Evolutionary conservation across 208 protist species (phyloP), one percentile per base, ranked within the genome.

Genomic region (Crithidia expoeki): DNA sequence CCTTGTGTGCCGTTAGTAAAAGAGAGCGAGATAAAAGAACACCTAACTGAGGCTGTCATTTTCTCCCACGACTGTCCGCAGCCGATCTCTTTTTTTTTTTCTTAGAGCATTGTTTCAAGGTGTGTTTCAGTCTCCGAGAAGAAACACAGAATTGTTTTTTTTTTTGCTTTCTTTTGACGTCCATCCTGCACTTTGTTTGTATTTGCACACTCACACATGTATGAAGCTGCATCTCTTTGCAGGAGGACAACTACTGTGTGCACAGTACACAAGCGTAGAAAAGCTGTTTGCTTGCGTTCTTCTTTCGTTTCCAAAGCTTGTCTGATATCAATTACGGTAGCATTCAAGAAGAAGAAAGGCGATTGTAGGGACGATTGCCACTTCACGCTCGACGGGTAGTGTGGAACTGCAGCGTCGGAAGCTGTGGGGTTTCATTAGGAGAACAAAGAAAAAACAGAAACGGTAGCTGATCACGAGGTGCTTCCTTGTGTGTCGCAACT

Each of bases 261-360:
- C n/a, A n/a, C n/a, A n/a, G n/a, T n/a, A n/a, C n/a, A n/a, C n/a
- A n/a, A n/a, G n/a, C n/a, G n/a, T n/a, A n/a, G 51, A 36, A 21
- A 47, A 21, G 25, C 6, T 55, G 44, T 4, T 5, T 47, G 4
- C 19, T 42, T 47, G 44, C 44, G 59, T 57, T 33, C 34, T 38
- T 57, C n/a, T 50, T 56, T 55, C 46, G n/a, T 42, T 33, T 47
- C 40, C 47, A 57, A 57, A 55, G 49, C 12, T 57, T 44, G 49
- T 46, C 57, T 67, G 61, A 42, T 4, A 46, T 57, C 47, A 67
- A 14, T 51, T 28, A 2, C 28, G 23, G 32, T 57, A 67, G 61
- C 38, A 42, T 42, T 42, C 50, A 50, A 61, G 50, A 46, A 49
- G n/a, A 72, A 52, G 38, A 28, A 77, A 66, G 80, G 17, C 68